phyloP scores from a whole-genome alignment of 2,329 filamentous ascomycete genomes.

The Beauveria sp. region DNA sequence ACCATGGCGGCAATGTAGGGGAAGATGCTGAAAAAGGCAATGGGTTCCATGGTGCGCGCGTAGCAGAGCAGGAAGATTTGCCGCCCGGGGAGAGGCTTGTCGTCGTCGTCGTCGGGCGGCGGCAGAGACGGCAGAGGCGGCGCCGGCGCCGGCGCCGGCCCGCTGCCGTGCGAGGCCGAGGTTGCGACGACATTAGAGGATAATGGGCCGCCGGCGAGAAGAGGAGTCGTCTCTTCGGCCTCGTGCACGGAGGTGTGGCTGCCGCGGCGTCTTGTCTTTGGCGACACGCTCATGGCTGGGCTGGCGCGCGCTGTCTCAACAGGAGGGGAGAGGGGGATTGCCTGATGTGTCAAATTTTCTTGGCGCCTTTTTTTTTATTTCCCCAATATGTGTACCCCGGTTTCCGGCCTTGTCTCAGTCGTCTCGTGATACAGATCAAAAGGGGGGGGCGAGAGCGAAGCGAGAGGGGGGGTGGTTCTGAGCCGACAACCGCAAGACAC shows the following conservation, averaged over 20 bases:
- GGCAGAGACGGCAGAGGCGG: background rate
- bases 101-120: constrained; percentile 5
- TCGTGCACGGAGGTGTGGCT: background rate
- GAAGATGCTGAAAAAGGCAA: constrained; percentile 79
- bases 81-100: constrained; percentile 44
- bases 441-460: too few species aligned
- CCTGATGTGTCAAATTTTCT: too few species aligned
- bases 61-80: constrained; percentile 70
- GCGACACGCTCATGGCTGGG: background rate
- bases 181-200: background rate
- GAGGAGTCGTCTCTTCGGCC: constrained; percentile 2
- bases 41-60: constrained; percentile 63
- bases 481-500: too few species aligned
- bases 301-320: too few species aligned
- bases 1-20: constrained; percentile 77
- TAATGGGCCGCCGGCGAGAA: background rate
- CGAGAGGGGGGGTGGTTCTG: too few species aligned
- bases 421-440: too few species aligned
- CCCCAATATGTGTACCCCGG: too few species aligned
- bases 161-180: background rate
- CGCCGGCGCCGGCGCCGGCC: background rate
- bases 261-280: background rate
- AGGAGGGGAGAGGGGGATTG: too few species aligned
- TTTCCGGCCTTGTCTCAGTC: too few species aligned
- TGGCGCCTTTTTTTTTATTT: background rate